Evolutionary conservation across 768 basidiomycete genomes (phyloP).

Genomic region (Russula sp.): DNA sequence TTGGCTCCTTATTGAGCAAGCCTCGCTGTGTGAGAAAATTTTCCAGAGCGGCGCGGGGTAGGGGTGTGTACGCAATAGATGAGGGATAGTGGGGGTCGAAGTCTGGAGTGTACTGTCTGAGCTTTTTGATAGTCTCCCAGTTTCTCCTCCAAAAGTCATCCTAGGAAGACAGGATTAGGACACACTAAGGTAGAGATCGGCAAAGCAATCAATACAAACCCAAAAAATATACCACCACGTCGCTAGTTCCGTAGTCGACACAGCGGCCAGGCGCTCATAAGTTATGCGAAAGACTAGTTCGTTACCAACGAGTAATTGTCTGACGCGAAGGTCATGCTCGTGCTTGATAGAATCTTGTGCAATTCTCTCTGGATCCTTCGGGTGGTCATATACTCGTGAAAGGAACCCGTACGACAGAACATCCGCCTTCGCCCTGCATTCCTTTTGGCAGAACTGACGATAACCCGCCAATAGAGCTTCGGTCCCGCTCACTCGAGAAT

Average conservation of each 20-base stretch:
- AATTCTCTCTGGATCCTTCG: slow-evolving; percentile 38
- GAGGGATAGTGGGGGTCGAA: slow-evolving; percentile 68
- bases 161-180: slow-evolving; percentile 29
- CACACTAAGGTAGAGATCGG: too few species aligned
- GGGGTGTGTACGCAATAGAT: slow-evolving; percentile 65
- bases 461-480: slow-evolving; percentile 45
- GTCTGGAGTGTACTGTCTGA: slow-evolving; percentile 44
- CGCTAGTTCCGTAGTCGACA: slow-evolving; percentile 40
- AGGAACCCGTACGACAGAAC: slow-evolving; percentile 61
- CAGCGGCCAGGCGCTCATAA: slow-evolving; percentile 46
- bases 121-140: slow-evolving; percentile 43
- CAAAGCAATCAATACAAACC: slow-evolving; percentile 36
- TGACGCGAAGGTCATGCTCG: slow-evolving; percentile 51
- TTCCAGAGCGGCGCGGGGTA: slow-evolving; percentile 58
- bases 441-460: slow-evolving; percentile 41
- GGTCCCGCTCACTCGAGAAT: slow-evolving; percentile 34
- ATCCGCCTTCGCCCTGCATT: slow-evolving; percentile 43
- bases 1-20: slow-evolving; percentile 40
- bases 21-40: slow-evolving; percentile 56
- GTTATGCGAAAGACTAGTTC: slow-evolving; percentile 41
- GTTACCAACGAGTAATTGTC: slow-evolving; percentile 40
- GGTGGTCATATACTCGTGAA: slow-evolving; percentile 49
- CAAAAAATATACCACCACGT: slow-evolving; percentile 80
- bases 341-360: slow-evolving; percentile 38
- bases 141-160: slow-evolving; percentile 75